Percentiles rank a stretch among this genome's conserved stretches.
Evolutionary conservation across 148 eudicot species (phyloP).

Genomic region (Rhododendron kiyosumense): DNA sequence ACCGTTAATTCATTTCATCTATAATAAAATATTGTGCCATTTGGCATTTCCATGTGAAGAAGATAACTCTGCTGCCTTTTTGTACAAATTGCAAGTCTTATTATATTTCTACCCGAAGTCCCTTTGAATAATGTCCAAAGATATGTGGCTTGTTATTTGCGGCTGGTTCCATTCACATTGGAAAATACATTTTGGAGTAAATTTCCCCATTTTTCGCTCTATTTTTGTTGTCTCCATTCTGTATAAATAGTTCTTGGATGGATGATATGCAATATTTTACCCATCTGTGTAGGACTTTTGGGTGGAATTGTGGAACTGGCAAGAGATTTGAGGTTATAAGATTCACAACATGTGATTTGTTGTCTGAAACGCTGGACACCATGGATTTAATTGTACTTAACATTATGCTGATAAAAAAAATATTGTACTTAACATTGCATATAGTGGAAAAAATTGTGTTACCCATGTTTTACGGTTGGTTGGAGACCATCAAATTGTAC

Average conservation of each 20-base stretch:
- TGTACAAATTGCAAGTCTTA: neutral
- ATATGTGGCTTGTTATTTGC: neutral
- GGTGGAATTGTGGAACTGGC: neutral
- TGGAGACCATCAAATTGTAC: neutral
- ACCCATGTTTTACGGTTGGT: neutral
- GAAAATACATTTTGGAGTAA: neutral
- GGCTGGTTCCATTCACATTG: neutral
- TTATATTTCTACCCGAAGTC: neutral
- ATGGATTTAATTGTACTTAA: neutral
- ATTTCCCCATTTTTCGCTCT: neutral
- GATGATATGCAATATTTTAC: neutral
- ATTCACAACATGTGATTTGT: neutral
- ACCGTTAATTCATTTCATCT: neutral
- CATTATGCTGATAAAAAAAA: too few species aligned
- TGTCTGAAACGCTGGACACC: neutral
- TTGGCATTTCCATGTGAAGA: neutral
- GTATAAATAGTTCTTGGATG: neutral
- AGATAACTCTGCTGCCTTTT: neutral
- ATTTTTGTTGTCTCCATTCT: neutral
- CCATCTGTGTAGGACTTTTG: neutral
- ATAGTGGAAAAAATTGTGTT: neutral
- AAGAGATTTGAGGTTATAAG: neutral
- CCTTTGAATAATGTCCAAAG: neutral
- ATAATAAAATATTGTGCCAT: neutral
- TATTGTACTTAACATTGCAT: too few species aligned